These are phyloP conservation scores for Rhinocladiella similis DNA, from an alignment of 2,329 filamentous ascomycete species.

Conservation along the genomic window DNA sequence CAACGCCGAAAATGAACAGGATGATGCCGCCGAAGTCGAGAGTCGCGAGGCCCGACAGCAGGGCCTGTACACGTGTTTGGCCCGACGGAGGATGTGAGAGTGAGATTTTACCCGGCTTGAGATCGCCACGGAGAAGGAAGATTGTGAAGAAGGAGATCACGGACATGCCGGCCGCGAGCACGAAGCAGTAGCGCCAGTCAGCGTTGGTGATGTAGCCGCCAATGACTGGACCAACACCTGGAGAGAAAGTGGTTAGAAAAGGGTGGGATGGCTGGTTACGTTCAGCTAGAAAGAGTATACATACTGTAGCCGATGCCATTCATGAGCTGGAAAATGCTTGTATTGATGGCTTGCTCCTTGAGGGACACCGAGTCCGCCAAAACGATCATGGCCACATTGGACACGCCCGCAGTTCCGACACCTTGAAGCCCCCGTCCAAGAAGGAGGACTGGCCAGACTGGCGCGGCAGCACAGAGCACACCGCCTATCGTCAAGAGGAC, in stretches of 20 bases:
- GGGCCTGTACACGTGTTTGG: conserved; percentile 31
- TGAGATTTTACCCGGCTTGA: conserved; percentile 50
- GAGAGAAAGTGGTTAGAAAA: background rate
- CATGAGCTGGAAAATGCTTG: conserved; percentile 61
- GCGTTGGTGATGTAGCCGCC: conserved; percentile 56
- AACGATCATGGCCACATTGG: conserved; percentile 57
- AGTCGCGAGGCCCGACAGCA: conserved; percentile 53
- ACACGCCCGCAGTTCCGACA: conserved; percentile 54
- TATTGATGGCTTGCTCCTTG: conserved; percentile 63
- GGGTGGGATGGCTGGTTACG: background rate
- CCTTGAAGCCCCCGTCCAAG: conserved; percentile 54
- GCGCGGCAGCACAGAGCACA: conserved; percentile 51
- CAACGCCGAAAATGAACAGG: conserved; percentile 43
- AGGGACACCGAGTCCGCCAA: conserved; percentile 50
- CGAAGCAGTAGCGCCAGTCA: conserved; percentile 67
- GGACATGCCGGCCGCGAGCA: conserved; percentile 19
- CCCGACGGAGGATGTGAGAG: conserved; percentile 8
- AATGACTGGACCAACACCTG: conserved; percentile 57
- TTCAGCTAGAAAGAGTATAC: background rate
- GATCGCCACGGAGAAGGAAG: conserved; percentile 58
- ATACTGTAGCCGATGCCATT: conserved; percentile 58
- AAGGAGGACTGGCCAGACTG: conserved; percentile 51
- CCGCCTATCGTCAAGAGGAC: conserved; percentile 58
- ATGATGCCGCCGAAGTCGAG: conserved; percentile 50
- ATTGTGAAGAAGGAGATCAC: conserved; percentile 38